These are phyloP conservation scores for Centella asiatica DNA, from an alignment of 129 eudicot species.

Conservation along the genomic window DNA sequence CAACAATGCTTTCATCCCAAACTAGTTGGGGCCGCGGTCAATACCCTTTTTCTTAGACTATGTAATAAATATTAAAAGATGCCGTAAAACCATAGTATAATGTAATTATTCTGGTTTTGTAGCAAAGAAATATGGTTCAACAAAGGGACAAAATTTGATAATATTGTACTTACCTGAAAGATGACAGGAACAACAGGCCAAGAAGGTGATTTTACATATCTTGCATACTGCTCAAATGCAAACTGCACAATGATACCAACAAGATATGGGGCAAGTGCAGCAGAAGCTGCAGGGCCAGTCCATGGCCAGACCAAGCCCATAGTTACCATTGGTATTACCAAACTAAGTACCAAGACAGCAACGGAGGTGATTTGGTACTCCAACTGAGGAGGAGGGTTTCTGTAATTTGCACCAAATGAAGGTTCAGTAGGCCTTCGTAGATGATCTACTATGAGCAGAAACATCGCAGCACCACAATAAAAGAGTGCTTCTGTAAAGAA, in stretches of 20 bases:
- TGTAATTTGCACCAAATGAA: constrained; percentile 19
- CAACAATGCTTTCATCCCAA: too few relatives aligned
- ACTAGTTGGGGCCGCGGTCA: too few relatives aligned
- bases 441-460: constrained; percentile 62
- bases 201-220: constrained; percentile 70
- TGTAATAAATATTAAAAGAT: too few relatives aligned
- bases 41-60: too few relatives aligned
- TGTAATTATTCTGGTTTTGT: background rate
- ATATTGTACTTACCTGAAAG: constrained; percentile 58
- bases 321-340: constrained; percentile 82
- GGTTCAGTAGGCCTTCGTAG: constrained; percentile 42
- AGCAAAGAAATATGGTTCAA: background rate
- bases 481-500: constrained; percentile 96
- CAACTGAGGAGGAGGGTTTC: constrained; percentile 32
- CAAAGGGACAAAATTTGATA: background rate
- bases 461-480: constrained; percentile 78
- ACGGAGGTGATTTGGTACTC: constrained; percentile 78
- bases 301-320: constrained; percentile 99
- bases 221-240: constrained; percentile 93
- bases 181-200: constrained; percentile 88
- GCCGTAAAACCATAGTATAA: background rate
- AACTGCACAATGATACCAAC: constrained; percentile 95
- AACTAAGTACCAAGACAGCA: constrained; percentile 77
- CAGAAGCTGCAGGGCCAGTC: constrained; percentile 99
- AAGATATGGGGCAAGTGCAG: constrained; percentile 96